A percentile compares a stretch with the other conserved stretches of the same genome.
phyloP scores from a whole-genome alignment of 768 basidiomycete genomes.

The Trametes coccinea region DNA sequence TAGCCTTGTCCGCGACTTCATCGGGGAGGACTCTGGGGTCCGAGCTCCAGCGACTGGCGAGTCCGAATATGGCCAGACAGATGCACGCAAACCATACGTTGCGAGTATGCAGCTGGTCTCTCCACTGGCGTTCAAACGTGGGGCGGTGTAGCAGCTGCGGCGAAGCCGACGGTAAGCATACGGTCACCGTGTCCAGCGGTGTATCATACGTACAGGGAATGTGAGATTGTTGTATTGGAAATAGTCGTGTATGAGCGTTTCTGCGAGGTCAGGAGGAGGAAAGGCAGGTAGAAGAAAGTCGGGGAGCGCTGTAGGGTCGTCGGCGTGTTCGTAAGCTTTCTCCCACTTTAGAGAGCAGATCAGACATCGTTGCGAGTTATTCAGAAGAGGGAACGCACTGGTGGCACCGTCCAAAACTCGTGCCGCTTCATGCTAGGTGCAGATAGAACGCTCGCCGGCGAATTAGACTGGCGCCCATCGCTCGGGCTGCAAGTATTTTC shows the following conservation, averaged over 20 bases:
- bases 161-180: neutral
- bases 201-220: slow-evolving; percentile 41
- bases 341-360: slow-evolving; percentile 22
- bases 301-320: slow-evolving; percentile 17
- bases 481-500: slow-evolving; percentile 39
- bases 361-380: slow-evolving; percentile 1
- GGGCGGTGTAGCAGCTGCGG: slow-evolving; percentile 24
- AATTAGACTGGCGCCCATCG: slow-evolving; percentile 21
- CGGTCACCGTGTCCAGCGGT: neutral
- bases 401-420: slow-evolving; percentile 59
- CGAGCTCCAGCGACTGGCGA: slow-evolving; percentile 31
- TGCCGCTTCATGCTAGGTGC: slow-evolving; percentile 32
- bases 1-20: slow-evolving; percentile 18
- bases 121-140: slow-evolving; percentile 27
- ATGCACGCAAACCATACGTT: slow-evolving; percentile 35
- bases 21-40: slow-evolving; percentile 31
- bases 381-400: slow-evolving; percentile 39
- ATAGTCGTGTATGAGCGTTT: slow-evolving; percentile 62
- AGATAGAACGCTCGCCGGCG: slow-evolving; percentile 17
- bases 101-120: slow-evolving; percentile 15
- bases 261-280: slow-evolving; percentile 64
- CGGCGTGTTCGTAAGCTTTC: slow-evolving; percentile 45
- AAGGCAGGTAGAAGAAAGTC: slow-evolving; percentile 43
- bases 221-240: slow-evolving; percentile 62
- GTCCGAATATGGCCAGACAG: slow-evolving; percentile 32